These are phyloP conservation scores for Claviceps africana DNA, from an alignment of 2,329 filamentous ascomycete genomes.

Conservation along the genomic window DNA sequence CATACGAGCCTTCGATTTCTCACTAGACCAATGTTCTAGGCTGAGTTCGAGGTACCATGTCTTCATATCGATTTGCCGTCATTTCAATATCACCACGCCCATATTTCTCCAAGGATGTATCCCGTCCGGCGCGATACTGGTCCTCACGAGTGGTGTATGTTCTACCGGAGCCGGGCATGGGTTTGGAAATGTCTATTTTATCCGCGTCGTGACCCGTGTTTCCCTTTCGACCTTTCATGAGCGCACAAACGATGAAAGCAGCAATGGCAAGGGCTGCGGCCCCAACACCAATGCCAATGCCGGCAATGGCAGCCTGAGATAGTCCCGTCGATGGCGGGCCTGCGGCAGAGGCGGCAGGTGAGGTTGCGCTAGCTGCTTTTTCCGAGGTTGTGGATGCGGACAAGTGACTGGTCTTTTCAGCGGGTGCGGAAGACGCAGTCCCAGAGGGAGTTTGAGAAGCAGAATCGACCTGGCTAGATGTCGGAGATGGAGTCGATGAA, in stretches of 20 bases:
- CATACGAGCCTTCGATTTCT: neutral
- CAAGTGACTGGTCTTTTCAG: conserved; percentile 3
- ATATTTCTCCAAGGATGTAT: conserved; percentile 22
- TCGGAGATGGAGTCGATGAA: neutral
- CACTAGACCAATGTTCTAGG: conserved; percentile 30
- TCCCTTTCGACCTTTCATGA: conserved; percentile 19
- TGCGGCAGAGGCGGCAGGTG: conserved; percentile 2
- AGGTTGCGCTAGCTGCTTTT: conserved; percentile 5
- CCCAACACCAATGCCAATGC: conserved; percentile 33
- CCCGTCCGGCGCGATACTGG: conserved; percentile 4
- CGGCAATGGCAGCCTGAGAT: conserved; percentile 31
- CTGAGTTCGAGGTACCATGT: conserved; percentile 38
- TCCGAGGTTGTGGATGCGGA: conserved; percentile 2
- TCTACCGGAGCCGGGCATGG: conserved; percentile 32
- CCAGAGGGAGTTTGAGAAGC: neutral
- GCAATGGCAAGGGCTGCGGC: conserved; percentile 26
- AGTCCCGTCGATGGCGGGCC: conserved; percentile 16
- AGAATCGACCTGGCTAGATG: neutral
- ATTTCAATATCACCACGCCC: conserved; percentile 34
- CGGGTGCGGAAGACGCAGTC: neutral
- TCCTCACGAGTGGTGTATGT: conserved; percentile 22
- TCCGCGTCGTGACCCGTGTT: conserved; percentile 4
- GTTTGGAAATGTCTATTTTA: conserved; percentile 34
- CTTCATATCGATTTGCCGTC: conserved; percentile 41
- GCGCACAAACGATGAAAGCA: conserved; percentile 25